A percentile compares a stretch with the other conserved stretches of the same genome.
Evolutionary conservation across 192 early-diverging fungal species (phyloP).

Genomic region (Coemansia biformis): DNA sequence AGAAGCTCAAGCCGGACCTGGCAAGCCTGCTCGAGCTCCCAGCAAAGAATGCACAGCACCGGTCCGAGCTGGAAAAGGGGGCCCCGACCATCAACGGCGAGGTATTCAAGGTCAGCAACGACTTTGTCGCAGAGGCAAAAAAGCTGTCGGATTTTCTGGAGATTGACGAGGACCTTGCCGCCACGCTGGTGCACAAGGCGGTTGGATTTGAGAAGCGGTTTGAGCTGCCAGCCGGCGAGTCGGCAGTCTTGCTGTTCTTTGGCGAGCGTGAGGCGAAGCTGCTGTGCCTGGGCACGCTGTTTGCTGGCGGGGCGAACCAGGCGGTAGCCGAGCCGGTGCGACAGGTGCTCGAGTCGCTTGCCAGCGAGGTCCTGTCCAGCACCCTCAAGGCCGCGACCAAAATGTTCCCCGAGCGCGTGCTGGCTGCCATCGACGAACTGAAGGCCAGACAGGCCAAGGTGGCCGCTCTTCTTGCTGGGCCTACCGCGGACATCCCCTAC

Average conservation of each 20-base stretch:
- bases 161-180: conserved; percentile 72
- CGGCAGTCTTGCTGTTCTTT: conserved; percentile 64
- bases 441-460: conserved; percentile 49
- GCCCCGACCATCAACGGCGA: conserved; percentile 56
- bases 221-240: conserved; percentile 57
- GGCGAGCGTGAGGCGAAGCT: conserved; percentile 61
- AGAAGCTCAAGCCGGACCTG: conserved; percentile 34
- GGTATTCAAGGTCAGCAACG: conserved; percentile 58
- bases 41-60: conserved; percentile 36
- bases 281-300: conserved; percentile 50
- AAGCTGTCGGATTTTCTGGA: conserved; percentile 75
- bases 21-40: conserved; percentile 38
- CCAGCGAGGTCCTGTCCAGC: conserved; percentile 30
- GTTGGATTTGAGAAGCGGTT: conserved; percentile 52
- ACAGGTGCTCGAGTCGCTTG: conserved; percentile 34
- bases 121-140: conserved; percentile 60
- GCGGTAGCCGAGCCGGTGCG: conserved; percentile 46
- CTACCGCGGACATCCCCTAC: conserved; percentile 49
- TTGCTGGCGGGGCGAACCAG: conserved; percentile 50
- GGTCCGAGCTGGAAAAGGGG: conserved; percentile 38
- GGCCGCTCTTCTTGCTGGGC: conserved; percentile 45
- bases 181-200: conserved; percentile 58
- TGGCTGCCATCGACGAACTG: conserved; percentile 50
- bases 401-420: conserved; percentile 53
- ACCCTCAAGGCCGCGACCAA: conserved; percentile 15